These are phyloP conservation scores for Coemansia sp. DNA, from an alignment of 192 early-diverging fungal species.

Conservation along the genomic window DNA sequence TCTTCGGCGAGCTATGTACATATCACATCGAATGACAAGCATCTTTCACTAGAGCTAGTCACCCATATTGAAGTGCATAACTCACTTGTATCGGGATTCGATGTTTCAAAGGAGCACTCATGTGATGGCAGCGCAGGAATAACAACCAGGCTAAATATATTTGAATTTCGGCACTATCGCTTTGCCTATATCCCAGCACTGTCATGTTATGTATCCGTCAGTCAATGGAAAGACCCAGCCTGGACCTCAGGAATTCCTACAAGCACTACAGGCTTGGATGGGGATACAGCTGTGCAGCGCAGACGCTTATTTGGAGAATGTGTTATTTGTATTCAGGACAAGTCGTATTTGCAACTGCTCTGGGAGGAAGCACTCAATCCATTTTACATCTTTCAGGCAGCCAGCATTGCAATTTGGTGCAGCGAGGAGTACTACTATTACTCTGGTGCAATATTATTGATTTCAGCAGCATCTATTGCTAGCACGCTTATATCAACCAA, in stretches of 20 bases:
- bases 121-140: background rate
- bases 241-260: conserved; percentile 21
- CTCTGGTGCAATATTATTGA: conserved; percentile 84
- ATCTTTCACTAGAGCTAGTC: conserved; percentile 21
- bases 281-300: conserved; percentile 53
- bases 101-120: background rate
- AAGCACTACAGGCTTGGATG: conserved; percentile 47
- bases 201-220: conserved; percentile 12
- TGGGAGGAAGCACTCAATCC: conserved; percentile 73
- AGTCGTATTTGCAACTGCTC: conserved; percentile 61
- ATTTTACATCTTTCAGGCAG: conserved; percentile 79
- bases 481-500: conserved; percentile 79
- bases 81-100: conserved; percentile 10
- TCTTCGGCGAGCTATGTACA: conserved; percentile 12
- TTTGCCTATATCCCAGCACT: conserved; percentile 28
- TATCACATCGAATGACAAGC: conserved; percentile 20
- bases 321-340: conserved; percentile 67
- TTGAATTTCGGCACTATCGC: conserved; percentile 41
- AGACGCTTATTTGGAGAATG: conserved; percentile 66
- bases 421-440: conserved; percentile 94
- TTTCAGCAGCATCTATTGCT: conserved; percentile 75
- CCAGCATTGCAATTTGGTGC: conserved; percentile 77
- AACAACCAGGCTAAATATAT: conserved; percentile 7
- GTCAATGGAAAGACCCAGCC: conserved; percentile 41
- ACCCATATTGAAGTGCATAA: background rate